These are phyloP conservation scores for Rhodosporidiobolus sp. DNA, from an alignment of 768 basidiomycete genomes.

Conservation along the genomic window DNA sequence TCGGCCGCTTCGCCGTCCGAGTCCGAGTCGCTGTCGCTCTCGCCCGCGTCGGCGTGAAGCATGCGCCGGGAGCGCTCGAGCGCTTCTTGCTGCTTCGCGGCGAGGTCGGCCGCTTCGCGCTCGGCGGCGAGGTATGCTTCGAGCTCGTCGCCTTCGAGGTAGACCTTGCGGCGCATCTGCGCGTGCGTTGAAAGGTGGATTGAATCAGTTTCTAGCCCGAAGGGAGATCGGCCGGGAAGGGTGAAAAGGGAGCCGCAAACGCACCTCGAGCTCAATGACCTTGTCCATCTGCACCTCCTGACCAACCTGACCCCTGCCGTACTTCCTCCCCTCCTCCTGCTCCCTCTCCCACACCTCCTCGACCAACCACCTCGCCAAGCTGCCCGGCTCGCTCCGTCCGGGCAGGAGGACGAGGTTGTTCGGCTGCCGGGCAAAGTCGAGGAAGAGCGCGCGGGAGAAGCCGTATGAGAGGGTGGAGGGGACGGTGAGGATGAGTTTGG, in stretches of 20 bases:
- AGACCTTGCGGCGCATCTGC: conserved; percentile 84
- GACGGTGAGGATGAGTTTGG: conserved; percentile 89
- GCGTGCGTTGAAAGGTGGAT: no score
- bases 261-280: conserved; percentile 63
- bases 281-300: conserved; percentile 78
- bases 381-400: conserved; percentile 70
- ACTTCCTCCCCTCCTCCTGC: conserved; percentile 75
- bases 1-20: conserved; percentile 58
- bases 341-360: conserved; percentile 72
- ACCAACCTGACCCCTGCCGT: conserved; percentile 87
- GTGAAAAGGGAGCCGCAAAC: conserved; percentile 25
- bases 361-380: conserved; percentile 72
- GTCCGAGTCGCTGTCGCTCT: conserved; percentile 48
- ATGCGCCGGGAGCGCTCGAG: conserved; percentile 77
- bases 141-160: conserved; percentile 81
- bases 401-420: conserved; percentile 88
- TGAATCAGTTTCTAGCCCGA: not conserved
- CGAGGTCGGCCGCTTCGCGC: conserved; percentile 71
- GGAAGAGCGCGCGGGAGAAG: conserved; percentile 78
- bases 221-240: not conserved
- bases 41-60: conserved; percentile 81
- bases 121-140: conserved; percentile 75
- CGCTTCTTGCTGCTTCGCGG: conserved; percentile 79
- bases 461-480: conserved; percentile 91
- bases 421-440: conserved; percentile 74